Evolutionary conservation across 345 rosid species (phyloP), one percentile per base, ranked within the genome.

Genomic region (Citrus trifoliata): DNA sequence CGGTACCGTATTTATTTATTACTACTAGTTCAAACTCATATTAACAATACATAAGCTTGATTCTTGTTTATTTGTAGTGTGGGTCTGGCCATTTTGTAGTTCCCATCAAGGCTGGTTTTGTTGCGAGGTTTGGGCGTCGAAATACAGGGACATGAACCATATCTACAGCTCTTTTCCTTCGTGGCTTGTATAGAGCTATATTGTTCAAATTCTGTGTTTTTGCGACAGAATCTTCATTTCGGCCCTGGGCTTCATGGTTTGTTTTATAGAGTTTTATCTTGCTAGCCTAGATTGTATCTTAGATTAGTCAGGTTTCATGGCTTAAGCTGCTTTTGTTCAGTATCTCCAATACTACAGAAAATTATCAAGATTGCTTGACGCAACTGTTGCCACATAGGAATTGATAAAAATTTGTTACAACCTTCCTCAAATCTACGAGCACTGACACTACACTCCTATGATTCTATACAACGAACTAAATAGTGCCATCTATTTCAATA

Each of bases 101-200:
- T 37, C 9, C 74, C 0, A 67, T 80, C 61, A 74, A 51, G 48
- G 71, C 79, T 13, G 53, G 79, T n/a, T 75, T 60, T 69, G 70
- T 75, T 60, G 75, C 76, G 0, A 69, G 76, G 61, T 55, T 80
- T 27, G 82, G 76, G 35, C 58, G 24, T 63, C 9, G 48, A n/a
- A 56, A 60, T 19, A 42, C 68, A 0, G 68, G 61, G 46, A 13
- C 73, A 66, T 58, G 38, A 73, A 37, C 69, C 40, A 37, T 60
- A 28, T 33, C 53, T 30, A 28, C 18, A 25, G 27, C 10, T 27
- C 16, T 63, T 62, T 8, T 42, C 32, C 38, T 48, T 27, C 14
- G 40, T 42, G 59, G 18, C 40, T 74, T 27, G 27, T 35, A n/a
- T 72, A 28, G 12, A 37, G 10, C 37, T 59, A 37, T 10, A 8